These are phyloP conservation scores for Aspergillus chevalieri DNA, from an alignment of 2,329 filamentous ascomycete genomes.

Conservation along the genomic window DNA sequence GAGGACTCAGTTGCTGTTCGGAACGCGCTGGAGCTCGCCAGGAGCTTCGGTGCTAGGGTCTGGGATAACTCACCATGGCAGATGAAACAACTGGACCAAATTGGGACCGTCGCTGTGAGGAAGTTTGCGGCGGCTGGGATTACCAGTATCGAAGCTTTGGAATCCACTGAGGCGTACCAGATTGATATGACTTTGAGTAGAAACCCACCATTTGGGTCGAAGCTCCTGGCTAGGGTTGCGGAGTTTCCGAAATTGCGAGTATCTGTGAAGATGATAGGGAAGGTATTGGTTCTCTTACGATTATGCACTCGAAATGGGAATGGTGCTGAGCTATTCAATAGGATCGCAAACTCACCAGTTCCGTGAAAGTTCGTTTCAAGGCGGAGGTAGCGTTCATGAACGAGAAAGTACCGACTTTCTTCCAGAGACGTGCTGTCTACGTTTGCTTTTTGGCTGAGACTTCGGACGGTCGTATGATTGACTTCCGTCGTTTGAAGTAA, in stretches of 20 bases:
- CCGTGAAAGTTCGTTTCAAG: constrained; percentile 56
- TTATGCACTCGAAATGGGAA: constrained; percentile 9
- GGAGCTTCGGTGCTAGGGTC: constrained; percentile 65
- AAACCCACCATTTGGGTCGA: constrained; percentile 76
- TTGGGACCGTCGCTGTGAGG: constrained; percentile 69
- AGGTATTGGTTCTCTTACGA: constrained; percentile 35
- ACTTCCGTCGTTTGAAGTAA: constrained; percentile 59
- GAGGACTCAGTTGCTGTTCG: constrained; percentile 62
- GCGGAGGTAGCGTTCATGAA: constrained; percentile 69
- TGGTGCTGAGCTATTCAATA: constrained; percentile 12
- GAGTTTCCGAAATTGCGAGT: constrained; percentile 66
- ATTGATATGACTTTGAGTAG: constrained; percentile 73
- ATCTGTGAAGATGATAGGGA: constrained; percentile 46
- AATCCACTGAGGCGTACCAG: constrained; percentile 58
- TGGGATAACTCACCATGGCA: constrained; percentile 82
- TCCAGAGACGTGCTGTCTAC: constrained; percentile 59
- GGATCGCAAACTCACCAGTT: constrained; percentile 32
- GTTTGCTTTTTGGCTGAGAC: constrained; percentile 70
- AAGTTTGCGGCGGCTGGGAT: constrained; percentile 69
- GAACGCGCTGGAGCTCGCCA: constrained; percentile 68
- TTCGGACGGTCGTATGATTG: constrained; percentile 60
- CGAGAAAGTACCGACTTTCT: constrained; percentile 52
- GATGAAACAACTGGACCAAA: constrained; percentile 72
- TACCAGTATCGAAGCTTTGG: constrained; percentile 64
- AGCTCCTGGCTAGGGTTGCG: constrained; percentile 58